Conservation (phyloP, 768 basidiomycete species). For the Russula olivacea region DNA sequence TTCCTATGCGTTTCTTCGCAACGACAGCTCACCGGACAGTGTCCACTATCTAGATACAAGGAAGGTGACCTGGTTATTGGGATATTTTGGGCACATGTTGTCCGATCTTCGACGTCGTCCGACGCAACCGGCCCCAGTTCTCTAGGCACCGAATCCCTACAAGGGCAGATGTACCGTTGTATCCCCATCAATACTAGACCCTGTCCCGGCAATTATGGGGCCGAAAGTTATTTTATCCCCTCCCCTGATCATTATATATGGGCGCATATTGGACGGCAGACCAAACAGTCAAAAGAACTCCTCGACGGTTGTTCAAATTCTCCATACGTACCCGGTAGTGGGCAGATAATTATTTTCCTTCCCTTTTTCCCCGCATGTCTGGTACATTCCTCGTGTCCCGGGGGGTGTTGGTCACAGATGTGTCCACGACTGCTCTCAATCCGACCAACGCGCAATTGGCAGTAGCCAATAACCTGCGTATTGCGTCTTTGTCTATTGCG, state of each 20-base stretch:
- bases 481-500: conserved; percentile 20
- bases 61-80: neutral
- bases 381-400: neutral
- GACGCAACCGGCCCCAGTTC: neutral
- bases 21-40: neutral
- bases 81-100: neutral
- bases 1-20: too few relatives aligned
- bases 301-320: neutral
- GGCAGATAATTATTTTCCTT: neutral
- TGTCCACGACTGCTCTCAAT: too few relatives aligned
- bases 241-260: neutral
- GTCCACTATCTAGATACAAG: neutral
- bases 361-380: too few relatives aligned
- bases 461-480: conserved; percentile 18
- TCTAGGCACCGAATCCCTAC: neutral
- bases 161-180: neutral
- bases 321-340: neutral
- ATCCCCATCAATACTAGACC: neutral
- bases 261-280: neutral
- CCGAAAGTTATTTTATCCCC: neutral
- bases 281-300: neutral
- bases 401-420: neutral
- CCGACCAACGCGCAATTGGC: neutral
- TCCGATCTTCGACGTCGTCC: neutral
- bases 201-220: neutral